Percentiles rank a stretch among this genome's conserved stretches.
Evolutionary conservation across 768 basidiomycete genomes (phyloP).

Genomic region (Auriculariales sp.): DNA sequence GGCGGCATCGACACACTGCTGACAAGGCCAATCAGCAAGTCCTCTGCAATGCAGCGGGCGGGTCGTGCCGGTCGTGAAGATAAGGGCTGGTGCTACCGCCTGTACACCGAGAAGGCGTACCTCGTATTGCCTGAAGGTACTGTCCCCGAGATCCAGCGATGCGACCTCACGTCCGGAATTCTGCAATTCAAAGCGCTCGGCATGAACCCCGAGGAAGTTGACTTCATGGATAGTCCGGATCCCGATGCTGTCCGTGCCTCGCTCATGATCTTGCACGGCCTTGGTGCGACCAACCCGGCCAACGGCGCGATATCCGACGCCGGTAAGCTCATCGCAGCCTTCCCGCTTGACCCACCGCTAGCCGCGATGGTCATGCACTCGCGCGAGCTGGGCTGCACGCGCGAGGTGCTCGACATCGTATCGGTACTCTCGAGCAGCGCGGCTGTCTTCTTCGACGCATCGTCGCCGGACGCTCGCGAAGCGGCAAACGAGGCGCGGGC

Average conservation of each 20-base stretch:
- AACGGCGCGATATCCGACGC: constrained; percentile 24
- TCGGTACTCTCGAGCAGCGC: constrained; percentile 72
- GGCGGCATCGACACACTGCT: constrained; percentile 79
- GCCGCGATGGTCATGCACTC: constrained; percentile 74
- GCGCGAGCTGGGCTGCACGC: constrained; percentile 51
- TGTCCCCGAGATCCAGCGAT: constrained; percentile 84
- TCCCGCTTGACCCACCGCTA: constrained; percentile 80
- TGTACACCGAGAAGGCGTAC: constrained; percentile 81
- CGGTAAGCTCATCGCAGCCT: constrained; percentile 76
- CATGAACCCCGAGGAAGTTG: constrained; percentile 65
- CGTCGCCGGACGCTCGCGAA: constrained; percentile 53
- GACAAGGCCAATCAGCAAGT: constrained; percentile 72
- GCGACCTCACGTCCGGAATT: constrained; percentile 68
- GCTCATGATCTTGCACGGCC: constrained; percentile 56
- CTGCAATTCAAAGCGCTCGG: constrained; percentile 78
- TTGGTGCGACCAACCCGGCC: constrained; percentile 66
- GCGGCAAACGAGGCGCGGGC: constrained; percentile 49
- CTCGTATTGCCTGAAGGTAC: constrained; percentile 45
- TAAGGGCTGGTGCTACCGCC: constrained; percentile 73
- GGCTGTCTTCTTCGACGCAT: constrained; percentile 60
- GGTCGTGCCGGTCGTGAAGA: constrained; percentile 95
- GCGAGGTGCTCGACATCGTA: constrained; percentile 73
- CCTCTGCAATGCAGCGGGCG: constrained; percentile 84
- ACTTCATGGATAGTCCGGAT: constrained; percentile 83
- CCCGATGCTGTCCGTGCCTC: constrained; percentile 45